Conservation (phyloP, 1,139 yeast genomes). For the Debaryomyces fabryi region DNA sequence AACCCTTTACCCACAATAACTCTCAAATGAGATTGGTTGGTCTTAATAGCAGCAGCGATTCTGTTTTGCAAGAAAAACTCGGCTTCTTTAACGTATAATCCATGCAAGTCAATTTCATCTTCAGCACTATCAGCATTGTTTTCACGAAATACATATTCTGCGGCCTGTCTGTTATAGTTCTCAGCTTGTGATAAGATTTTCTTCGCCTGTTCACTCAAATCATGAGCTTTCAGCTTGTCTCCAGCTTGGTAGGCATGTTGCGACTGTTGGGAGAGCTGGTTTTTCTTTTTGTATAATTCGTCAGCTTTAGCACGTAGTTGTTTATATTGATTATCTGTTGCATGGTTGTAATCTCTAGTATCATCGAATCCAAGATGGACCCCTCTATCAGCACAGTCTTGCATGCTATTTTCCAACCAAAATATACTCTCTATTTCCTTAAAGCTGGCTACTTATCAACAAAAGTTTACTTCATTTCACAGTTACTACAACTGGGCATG, state of each 20-base stretch:
- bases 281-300: constrained; percentile 59
- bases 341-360: constrained; percentile 70
- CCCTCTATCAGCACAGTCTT: constrained; percentile 36
- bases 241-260: constrained; percentile 78
- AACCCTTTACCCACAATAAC: constrained; percentile 95
- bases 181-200: constrained; percentile 64
- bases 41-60: constrained; percentile 62
- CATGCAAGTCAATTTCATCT: constrained; percentile 93
- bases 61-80: constrained; percentile 73
- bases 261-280: constrained; percentile 63
- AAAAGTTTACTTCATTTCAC: not conserved
- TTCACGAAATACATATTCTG: constrained; percentile 85
- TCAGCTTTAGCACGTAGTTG: constrained; percentile 70
- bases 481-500: not conserved
- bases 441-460: not conserved
- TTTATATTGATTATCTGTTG: constrained; percentile 66
- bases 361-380: constrained; percentile 37
- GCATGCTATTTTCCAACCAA: constrained; percentile 14
- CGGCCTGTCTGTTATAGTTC: constrained; percentile 73
- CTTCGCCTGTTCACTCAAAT: constrained; percentile 71
- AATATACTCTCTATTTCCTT: not conserved
- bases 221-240: constrained; percentile 71
- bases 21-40: constrained; percentile 57
- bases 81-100: constrained; percentile 88
- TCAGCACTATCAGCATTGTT: constrained; percentile 83